Evolutionary conservation across 768 basidiomycete genomes (phyloP).

Genomic region (Kockovaella imperatae): DNA sequence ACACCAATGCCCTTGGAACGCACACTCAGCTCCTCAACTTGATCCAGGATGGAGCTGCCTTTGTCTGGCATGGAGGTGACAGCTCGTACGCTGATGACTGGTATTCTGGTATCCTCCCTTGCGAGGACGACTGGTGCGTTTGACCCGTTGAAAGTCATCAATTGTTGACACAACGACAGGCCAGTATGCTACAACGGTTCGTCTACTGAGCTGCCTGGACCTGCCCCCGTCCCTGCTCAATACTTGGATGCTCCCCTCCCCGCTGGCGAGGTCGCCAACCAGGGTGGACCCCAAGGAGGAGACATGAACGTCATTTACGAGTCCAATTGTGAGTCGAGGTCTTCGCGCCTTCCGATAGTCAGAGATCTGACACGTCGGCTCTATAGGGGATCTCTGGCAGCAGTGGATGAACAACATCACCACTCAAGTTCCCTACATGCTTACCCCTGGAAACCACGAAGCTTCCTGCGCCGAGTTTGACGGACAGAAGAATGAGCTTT

Average conservation of each 20-base stretch:
- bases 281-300: conserved; percentile 18
- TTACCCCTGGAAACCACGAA: conserved; percentile 37
- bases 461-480: conserved; percentile 16
- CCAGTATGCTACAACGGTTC: conserved; percentile 25
- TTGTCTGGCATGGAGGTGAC: conserved; percentile 23
- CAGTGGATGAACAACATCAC: conserved; percentile 22
- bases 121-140: conserved; percentile 16
- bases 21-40: conserved; percentile 12
- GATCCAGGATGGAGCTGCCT: conserved; percentile 16
- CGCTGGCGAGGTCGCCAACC: conserved; percentile 14
- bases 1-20: conserved; percentile 24
- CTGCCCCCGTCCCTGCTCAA: conserved; percentile 4
- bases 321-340: too few species aligned
- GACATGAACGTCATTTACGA: conserved; percentile 18
- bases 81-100: conserved; percentile 25
- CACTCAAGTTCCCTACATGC: conserved; percentile 21
- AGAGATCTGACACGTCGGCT: too few species aligned
- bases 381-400: conserved; percentile 23
- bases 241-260: conserved; percentile 16
- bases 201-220: conserved; percentile 7
- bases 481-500: conserved; percentile 11
- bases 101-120: conserved; percentile 21
- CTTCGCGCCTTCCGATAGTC: too few species aligned
- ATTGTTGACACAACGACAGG: too few species aligned
- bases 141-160: too few species aligned